phyloP scores from a whole-genome alignment of 1,284 basidiomycete species.

The Naganishia sp. region DNA sequence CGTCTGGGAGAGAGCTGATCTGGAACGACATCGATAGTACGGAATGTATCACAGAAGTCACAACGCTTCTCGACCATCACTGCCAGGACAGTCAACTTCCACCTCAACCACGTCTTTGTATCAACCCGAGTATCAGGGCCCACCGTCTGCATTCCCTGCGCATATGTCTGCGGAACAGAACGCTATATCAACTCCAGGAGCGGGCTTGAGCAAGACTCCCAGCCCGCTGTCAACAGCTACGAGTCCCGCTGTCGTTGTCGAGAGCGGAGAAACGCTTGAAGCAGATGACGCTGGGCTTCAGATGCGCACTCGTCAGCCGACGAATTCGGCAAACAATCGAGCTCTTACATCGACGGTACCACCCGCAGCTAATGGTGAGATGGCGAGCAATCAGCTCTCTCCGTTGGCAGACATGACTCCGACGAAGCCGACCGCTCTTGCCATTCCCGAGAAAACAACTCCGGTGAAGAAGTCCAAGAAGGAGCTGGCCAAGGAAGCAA shows the following conservation, averaged over 20 bases:
- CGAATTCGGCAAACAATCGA: background rate
- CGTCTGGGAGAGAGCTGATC: background rate
- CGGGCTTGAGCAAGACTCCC: slow-evolving; percentile 20
- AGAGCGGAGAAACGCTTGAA: background rate
- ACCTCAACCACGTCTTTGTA: slow-evolving; percentile 31
- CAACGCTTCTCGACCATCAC: slow-evolving; percentile 28
- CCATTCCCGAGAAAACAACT: background rate
- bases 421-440: background rate
- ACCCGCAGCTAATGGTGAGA: slow-evolving; percentile 2
- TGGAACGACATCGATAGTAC: slow-evolving; percentile 7
- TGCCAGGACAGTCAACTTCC: slow-evolving; percentile 26
- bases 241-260: background rate
- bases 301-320: slow-evolving; percentile 12
- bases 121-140: slow-evolving; percentile 23
- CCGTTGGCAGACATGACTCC: slow-evolving; percentile 17
- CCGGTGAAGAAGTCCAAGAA: slow-evolving; percentile 65
- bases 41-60: slow-evolving; percentile 16
- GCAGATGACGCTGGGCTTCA: slow-evolving; percentile 17
- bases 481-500: slow-evolving; percentile 67
- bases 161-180: slow-evolving; percentile 12
- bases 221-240: slow-evolving; percentile 19
- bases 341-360: slow-evolving; percentile 26
- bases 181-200: background rate
- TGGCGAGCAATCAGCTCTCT: slow-evolving; percentile 19
- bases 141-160: slow-evolving; percentile 13